Evolutionary conservation across 805 yeast genomes (phyloP).

Genomic region (Saccharomyces eubayanus): DNA sequence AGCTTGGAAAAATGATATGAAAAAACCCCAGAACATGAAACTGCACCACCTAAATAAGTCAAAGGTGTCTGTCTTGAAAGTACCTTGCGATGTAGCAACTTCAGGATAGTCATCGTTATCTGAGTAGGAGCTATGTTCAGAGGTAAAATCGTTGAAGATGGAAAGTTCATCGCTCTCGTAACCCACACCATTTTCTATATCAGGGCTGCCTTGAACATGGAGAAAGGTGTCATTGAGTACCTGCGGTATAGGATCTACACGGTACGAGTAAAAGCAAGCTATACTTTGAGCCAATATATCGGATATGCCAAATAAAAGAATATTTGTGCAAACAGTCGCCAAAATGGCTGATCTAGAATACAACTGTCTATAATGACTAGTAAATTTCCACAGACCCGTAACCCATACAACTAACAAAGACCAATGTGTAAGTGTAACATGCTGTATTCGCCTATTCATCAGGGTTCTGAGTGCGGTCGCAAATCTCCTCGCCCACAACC

Average conservation of each 20-base stretch:
- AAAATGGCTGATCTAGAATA: conserved; percentile 58
- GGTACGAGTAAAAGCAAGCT: conserved; percentile 27
- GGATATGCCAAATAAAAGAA: conserved; percentile 80
- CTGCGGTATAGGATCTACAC: conserved; percentile 19
- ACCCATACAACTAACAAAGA: conserved; percentile 43
- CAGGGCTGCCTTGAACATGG: conserved; percentile 3
- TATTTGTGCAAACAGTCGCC: conserved; percentile 76
- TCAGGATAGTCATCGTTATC: conserved; percentile 5
- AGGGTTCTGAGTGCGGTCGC: background rate
- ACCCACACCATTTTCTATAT: conserved; percentile 7
- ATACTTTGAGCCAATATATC: conserved; percentile 83
- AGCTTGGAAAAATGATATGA: conserved; percentile 74
- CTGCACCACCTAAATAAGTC: conserved; percentile 65
- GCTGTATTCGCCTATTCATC: conserved; percentile 24
- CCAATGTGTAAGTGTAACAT: conserved; percentile 52
- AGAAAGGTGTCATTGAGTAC: conserved; percentile 10
- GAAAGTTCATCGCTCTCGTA: conserved; percentile 20
- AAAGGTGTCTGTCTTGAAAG: conserved; percentile 30
- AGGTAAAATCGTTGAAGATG: conserved; percentile 22
- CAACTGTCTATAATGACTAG: conserved; percentile 49
- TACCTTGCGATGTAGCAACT: background rate
- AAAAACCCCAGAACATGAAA: conserved; percentile 80
- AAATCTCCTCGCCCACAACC: background rate
- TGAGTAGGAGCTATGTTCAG: background rate
- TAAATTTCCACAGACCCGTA: conserved; percentile 41